Base-by-base conservation (phyloP, 2,329 filamentous ascomycete genomes). In the Penicillium sp. region DNA sequence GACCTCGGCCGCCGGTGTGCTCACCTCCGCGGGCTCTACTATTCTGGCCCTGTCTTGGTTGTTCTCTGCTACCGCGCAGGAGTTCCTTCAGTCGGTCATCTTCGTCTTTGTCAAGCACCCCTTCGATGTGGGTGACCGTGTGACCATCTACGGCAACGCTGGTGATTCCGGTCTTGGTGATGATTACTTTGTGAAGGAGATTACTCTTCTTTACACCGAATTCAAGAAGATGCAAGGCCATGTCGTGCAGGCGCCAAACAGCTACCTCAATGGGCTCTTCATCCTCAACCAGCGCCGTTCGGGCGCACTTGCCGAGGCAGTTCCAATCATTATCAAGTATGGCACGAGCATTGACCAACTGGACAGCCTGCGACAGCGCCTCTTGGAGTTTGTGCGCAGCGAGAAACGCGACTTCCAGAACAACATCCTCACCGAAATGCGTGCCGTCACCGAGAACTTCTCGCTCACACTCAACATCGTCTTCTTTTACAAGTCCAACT, bases 191-290 rank as follows among this genome's bases (percentile, higher is more conserved):
- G 92, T 97, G 53, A 96, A 95, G 53, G 91, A 96, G 70, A 95
- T 97, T 54, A 89, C 91, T 1, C 82, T 97, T 1, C 82, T 97
- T 16, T 97, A 94, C 72, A 97, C 93, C 15, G 93, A 97, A 70
- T 97, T 97, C 80, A 97, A 97, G 82, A 97, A 97, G 80, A 93
- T 97, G 90, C 89, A 97, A 74, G 93, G 93, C 2, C 92, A 97
- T 67, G 88, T 97, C 25, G 93, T 97, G 0, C 93, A 97, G 74
- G 93, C 93, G 0, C 93, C 93, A 11, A 97, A 97, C 82, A 95
- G 89, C 57, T 87, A 96, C 38, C 83, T 97, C 54, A 97, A 97
- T 75, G 91, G 86, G 0, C 82, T 97, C 0, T 97, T 97, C 76
- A 96, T 97, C 61, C 86, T 97, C 44, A 97, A 97, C 74, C 92